A percentile compares a stretch with the other conserved stretches of the same genome.
Evolutionary conservation across 805 yeast genomes (phyloP).

Genomic region (Vanderwaltozyma polyspora): DNA sequence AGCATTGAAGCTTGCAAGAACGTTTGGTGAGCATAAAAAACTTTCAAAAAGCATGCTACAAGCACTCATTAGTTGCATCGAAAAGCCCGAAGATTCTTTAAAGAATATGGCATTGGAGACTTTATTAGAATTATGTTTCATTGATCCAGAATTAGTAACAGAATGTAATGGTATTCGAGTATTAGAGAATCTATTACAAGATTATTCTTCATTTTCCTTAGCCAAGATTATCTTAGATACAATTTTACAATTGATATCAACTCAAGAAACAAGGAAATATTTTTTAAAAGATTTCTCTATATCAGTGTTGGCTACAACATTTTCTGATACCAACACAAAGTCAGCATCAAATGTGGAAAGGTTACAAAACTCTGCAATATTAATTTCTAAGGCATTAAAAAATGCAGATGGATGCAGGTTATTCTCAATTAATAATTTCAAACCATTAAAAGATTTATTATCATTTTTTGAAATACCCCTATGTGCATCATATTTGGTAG

Average conservation of each 20-base stretch:
- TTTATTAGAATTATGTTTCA: slow-evolving; percentile 41
- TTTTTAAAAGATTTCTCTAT: slow-evolving; percentile 51
- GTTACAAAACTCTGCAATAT: slow-evolving; percentile 47
- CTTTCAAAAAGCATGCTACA: slow-evolving; percentile 58
- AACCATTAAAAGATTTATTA: slow-evolving; percentile 46
- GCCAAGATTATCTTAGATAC: slow-evolving; percentile 22
- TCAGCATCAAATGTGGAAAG: slow-evolving; percentile 40
- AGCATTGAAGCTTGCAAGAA: slow-evolving; percentile 60
- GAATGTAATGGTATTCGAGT: slow-evolving; percentile 38
- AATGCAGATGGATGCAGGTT: slow-evolving; percentile 69
- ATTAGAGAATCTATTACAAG: slow-evolving; percentile 24
- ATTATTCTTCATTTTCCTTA: slow-evolving; percentile 16
- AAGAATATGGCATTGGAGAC: slow-evolving; percentile 45
- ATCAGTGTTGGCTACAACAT: slow-evolving; percentile 52
- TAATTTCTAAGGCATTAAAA: slow-evolving; percentile 52
- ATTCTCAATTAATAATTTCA: slow-evolving; percentile 45
- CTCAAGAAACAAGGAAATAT: slow-evolving; percentile 20
- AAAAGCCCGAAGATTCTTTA: slow-evolving; percentile 41
- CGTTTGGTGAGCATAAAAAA: slow-evolving; percentile 46
- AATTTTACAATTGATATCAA: slow-evolving; percentile 19
- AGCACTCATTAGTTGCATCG: slow-evolving; percentile 54
- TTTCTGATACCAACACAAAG: slow-evolving; percentile 48
- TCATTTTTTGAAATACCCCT: slow-evolving; percentile 50
- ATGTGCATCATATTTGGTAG: slow-evolving; percentile 54
- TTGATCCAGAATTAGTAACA: slow-evolving; percentile 34